Evolutionary conservation across 2,329 filamentous ascomycete genomes (phyloP).

Genomic region (Fusarium tjaetaba): DNA sequence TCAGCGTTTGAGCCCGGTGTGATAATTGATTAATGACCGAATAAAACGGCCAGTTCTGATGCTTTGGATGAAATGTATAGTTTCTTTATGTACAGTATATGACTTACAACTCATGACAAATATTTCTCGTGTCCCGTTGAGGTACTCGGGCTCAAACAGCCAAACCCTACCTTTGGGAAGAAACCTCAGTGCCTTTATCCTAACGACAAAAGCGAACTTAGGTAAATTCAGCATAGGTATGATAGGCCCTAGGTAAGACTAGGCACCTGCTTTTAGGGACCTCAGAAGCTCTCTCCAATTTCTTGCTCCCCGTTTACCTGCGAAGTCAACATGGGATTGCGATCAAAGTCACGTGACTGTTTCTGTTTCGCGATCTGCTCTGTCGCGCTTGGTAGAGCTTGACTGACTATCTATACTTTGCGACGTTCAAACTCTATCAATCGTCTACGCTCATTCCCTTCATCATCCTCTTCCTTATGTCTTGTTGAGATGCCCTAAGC

Average conservation of each 20-base stretch:
- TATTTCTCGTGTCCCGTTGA: not conserved
- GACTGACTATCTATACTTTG: constrained; percentile 3
- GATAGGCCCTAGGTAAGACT: not conserved
- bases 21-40: constrained; percentile 48
- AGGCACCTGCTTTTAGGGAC: not conserved
- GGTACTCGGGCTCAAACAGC: not conserved
- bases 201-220: not conserved
- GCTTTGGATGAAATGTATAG: not conserved
- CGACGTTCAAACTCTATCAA: constrained; percentile 16
- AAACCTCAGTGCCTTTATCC: not conserved
- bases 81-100: not conserved
- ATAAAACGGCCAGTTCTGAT: constrained; percentile 18
- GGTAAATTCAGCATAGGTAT: not conserved
- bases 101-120: constrained; percentile 1
- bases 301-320: not conserved
- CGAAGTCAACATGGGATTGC: constrained; percentile 14
- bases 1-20: constrained; percentile 32
- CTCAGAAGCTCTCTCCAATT: not conserved
- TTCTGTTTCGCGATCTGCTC: constrained; percentile 14
- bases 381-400: constrained; percentile 18
- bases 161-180: not conserved
- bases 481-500: not conserved
- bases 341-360: constrained; percentile 30
- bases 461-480: not conserved
- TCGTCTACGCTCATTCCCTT: not conserved